These are phyloP conservation scores for Aspergillus sp. DNA, from an alignment of 2,329 filamentous ascomycete genomes.

Conservation along the genomic window DNA sequence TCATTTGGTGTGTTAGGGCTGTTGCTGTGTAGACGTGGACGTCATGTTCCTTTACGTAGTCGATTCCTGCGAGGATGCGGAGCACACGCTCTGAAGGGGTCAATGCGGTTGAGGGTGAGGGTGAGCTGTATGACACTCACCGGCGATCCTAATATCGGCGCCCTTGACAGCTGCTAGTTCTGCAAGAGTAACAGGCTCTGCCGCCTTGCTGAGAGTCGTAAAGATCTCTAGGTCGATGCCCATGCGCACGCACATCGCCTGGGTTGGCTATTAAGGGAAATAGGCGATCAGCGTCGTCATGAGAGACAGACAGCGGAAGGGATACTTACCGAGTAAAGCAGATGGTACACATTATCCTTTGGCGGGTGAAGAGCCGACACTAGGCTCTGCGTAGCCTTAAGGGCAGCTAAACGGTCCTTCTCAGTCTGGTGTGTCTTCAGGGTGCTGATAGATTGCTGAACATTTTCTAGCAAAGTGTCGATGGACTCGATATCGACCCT, in stretches of 20 bases:
- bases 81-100: slow-evolving; percentile 22
- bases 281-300: background rate
- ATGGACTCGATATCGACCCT: background rate
- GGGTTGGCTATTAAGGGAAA: slow-evolving; percentile 18
- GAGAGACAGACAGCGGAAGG: too few species aligned
- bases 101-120: background rate
- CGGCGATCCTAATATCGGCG: slow-evolving; percentile 15
- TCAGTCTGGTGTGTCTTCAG: slow-evolving; percentile 1
- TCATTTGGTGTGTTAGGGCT: slow-evolving; percentile 22
- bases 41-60: slow-evolving; percentile 23
- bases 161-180: slow-evolving; percentile 22
- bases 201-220: slow-evolving; percentile 12
- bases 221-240: slow-evolving; percentile 26
- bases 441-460: background rate
- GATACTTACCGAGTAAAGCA: slow-evolving; percentile 18
- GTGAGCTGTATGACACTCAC: slow-evolving; percentile 3
- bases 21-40: slow-evolving; percentile 19
- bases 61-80: slow-evolving; percentile 22
- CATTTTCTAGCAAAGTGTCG: slow-evolving; percentile 6
- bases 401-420: slow-evolving; percentile 13
- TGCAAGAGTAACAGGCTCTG: slow-evolving; percentile 7
- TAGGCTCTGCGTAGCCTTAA: slow-evolving; percentile 15
- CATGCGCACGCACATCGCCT: slow-evolving; percentile 21
- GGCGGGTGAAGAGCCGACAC: slow-evolving; percentile 15
- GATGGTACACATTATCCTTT: slow-evolving; percentile 15